phyloP scores from a whole-genome alignment of 192 early-diverging fungal genomes.

The Dimargaris cristalligena region DNA sequence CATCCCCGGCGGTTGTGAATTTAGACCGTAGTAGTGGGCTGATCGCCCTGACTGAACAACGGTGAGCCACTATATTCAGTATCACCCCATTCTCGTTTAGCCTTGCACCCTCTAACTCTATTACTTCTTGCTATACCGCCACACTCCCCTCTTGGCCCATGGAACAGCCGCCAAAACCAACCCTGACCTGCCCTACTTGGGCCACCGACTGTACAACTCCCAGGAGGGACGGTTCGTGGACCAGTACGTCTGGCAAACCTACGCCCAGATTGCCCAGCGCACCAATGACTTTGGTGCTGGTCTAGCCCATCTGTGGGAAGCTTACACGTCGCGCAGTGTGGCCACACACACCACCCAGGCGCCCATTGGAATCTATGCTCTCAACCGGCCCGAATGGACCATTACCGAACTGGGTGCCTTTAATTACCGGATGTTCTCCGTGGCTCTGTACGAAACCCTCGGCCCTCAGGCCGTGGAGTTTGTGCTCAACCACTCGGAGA shows the following conservation, averaged over 20 bases:
- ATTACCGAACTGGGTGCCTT: conserved; percentile 48
- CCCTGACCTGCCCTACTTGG: conserved; percentile 40
- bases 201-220: conserved; percentile 39
- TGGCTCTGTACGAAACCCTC: conserved; percentile 81
- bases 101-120: background rate
- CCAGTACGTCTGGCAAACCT: conserved; percentile 51
- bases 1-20: no score
- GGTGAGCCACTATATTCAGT: background rate
- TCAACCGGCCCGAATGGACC: conserved; percentile 63
- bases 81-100: background rate
- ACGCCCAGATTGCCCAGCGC: conserved; percentile 39
- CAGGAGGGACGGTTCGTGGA: conserved; percentile 40
- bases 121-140: background rate
- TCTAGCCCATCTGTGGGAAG: conserved; percentile 40
- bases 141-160: background rate
- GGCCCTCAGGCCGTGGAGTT: conserved; percentile 70
- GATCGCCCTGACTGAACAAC: background rate
- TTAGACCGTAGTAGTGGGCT: background rate
- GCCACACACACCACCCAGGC: conserved; percentile 11
- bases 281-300: conserved; percentile 51
- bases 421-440: conserved; percentile 43
- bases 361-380: conserved; percentile 50
- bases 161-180: conserved; percentile 31
- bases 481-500: conserved; percentile 72
- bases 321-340: conserved; percentile 18